These are phyloP conservation scores for Blepharisma undulans DNA, from an alignment of 169 alveolate species.

Conservation along the genomic window DNA sequence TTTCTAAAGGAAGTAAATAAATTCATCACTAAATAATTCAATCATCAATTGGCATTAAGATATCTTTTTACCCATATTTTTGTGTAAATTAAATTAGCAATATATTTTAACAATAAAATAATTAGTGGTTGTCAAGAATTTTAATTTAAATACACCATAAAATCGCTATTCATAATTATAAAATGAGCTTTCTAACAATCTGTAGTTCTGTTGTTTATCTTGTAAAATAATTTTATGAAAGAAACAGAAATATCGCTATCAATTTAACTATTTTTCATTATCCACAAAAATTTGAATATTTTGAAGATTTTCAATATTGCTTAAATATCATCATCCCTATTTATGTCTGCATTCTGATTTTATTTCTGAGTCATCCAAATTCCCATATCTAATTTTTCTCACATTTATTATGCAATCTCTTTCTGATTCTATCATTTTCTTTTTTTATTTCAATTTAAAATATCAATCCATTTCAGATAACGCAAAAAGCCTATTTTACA, in stretches of 20 bases:
- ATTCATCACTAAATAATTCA: no score
- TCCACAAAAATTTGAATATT: no score
- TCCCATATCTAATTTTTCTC: neutral
- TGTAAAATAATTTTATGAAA: neutral
- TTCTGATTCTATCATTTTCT: neutral
- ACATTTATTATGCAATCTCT: neutral
- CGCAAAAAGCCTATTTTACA: neutral
- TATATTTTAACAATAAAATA: neutral
- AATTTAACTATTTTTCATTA: no score
- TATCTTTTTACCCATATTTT: no score
- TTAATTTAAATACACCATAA: neutral
- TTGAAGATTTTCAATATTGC: neutral
- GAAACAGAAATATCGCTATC: neutral
- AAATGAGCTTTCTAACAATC: no score
- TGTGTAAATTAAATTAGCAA: no score
- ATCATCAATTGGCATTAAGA: no score
- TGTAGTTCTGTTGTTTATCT: neutral
- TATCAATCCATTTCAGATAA: neutral
- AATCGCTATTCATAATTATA: neutral
- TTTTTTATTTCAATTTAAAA: neutral
- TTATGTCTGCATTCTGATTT: neutral
- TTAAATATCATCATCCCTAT: neutral
- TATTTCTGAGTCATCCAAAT: neutral
- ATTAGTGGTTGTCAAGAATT: neutral
- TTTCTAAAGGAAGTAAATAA: no score